phyloP scores from a whole-genome alignment of 2,329 filamentous ascomycete species.

The Seiridium cupressi region DNA sequence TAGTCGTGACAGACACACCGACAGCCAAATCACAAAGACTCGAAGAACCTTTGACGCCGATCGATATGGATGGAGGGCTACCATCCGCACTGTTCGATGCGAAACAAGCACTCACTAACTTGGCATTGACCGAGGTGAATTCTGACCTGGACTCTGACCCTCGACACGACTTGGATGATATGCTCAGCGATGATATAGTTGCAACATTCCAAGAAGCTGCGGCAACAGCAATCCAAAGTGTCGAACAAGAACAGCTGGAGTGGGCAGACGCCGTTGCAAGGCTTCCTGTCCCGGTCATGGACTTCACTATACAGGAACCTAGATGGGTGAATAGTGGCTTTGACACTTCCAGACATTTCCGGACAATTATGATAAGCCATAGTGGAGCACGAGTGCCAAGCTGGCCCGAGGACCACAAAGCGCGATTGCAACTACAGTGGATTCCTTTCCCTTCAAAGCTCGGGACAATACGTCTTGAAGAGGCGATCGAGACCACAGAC shows the following conservation, averaged over 20 bases:
- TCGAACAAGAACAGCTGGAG: slow-evolving; percentile 26
- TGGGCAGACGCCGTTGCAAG: slow-evolving; percentile 22
- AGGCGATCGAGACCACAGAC: slow-evolving; percentile 16
- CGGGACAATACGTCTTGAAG: slow-evolving; percentile 14
- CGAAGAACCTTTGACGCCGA: slow-evolving; percentile 22
- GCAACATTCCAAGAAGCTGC: slow-evolving; percentile 15
- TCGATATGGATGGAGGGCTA: slow-evolving; percentile 8
- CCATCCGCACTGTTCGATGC: slow-evolving; percentile 10
- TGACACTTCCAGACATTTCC: slow-evolving; percentile 15
- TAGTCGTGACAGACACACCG: background rate
- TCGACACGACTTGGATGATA: background rate
- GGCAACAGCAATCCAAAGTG: slow-evolving; percentile 9
- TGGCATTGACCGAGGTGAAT: slow-evolving; percentile 15
- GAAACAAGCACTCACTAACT: slow-evolving; percentile 8
- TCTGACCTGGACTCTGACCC: background rate
- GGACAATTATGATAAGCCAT: slow-evolving; percentile 11
- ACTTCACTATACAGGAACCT: slow-evolving; percentile 23
- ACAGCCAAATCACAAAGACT: slow-evolving; percentile 20
- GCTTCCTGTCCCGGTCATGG: slow-evolving; percentile 23
- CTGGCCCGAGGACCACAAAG: slow-evolving; percentile 13
- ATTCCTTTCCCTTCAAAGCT: slow-evolving; percentile 20
- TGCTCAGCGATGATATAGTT: slow-evolving; percentile 14
- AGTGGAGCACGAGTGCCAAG: slow-evolving; percentile 9
- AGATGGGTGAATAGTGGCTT: slow-evolving; percentile 18
- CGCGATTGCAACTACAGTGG: slow-evolving; percentile 23